phyloP scores from a whole-genome alignment of 2,329 filamentous ascomycete genomes.

The Hortaea sp. region DNA sequence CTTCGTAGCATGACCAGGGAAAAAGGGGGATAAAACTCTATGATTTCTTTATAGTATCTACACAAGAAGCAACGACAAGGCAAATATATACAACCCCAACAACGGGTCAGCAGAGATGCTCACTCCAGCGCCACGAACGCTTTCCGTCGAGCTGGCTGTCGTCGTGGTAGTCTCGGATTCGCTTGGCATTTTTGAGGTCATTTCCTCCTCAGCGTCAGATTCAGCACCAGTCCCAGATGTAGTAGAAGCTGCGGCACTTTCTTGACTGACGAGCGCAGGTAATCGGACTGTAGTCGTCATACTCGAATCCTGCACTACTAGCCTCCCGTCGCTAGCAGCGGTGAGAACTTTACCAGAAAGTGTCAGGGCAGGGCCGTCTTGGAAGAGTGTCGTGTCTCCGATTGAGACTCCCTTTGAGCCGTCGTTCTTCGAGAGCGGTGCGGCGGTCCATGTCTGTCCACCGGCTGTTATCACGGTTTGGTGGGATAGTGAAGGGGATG shows the following conservation, averaged over 20 bases:
- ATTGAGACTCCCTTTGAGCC: not conserved
- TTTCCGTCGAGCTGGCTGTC: too few relatives aligned
- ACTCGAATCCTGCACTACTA: not conserved
- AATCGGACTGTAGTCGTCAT: not conserved
- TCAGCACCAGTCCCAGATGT: constrained; percentile 74
- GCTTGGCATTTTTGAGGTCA: too few relatives aligned
- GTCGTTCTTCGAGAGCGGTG: not conserved
- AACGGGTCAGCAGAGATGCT: too few relatives aligned
- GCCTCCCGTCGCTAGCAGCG: not conserved
- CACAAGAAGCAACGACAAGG: too few relatives aligned
- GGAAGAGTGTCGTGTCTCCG: not conserved
- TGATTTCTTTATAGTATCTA: too few relatives aligned
- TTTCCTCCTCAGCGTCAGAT: too few relatives aligned
- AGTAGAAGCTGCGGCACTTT: constrained; percentile 90
- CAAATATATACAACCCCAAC: too few relatives aligned
- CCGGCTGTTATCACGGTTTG: not conserved
- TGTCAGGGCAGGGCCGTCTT: not conserved
- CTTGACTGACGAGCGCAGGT: not conserved
- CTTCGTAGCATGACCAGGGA: too few relatives aligned
- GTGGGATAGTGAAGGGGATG: not conserved
- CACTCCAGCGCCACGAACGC: too few relatives aligned
- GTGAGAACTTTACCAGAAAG: not conserved
- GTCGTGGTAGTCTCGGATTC: too few relatives aligned
- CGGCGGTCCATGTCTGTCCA: not conserved
- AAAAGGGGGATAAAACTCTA: too few relatives aligned